Evolutionary conservation across 2,329 filamentous ascomycete genomes (phyloP).

Genomic region (Cordyceps sp.): DNA sequence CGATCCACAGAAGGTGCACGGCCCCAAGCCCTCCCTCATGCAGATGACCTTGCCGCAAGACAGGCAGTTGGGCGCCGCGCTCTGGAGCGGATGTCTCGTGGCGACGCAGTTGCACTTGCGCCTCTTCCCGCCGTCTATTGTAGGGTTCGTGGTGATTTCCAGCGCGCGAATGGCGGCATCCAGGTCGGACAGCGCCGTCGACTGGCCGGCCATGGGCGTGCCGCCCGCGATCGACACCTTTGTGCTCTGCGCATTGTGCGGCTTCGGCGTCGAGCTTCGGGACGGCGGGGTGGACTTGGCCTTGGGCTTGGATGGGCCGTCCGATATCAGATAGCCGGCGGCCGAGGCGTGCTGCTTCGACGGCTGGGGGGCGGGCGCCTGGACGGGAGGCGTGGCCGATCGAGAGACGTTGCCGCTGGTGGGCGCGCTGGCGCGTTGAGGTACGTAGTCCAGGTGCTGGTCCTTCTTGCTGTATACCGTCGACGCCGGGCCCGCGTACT

Average conservation of each 20-base stretch:
- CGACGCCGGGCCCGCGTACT: too few species aligned
- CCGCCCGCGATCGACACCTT: constrained; percentile 64
- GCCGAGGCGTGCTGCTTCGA: constrained; percentile 39
- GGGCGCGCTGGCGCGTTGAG: constrained; percentile 25
- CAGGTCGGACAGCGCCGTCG: constrained; percentile 52
- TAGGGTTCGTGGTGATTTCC: constrained; percentile 83
- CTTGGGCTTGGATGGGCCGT: constrained; percentile 43
- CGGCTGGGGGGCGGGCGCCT: constrained; percentile 22
- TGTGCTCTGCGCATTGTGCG: constrained; percentile 33
- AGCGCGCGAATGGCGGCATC: constrained; percentile 74
- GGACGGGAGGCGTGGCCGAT: constrained; percentile 16
- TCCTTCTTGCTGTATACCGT: constrained; percentile 62
- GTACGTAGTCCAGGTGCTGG: constrained; percentile 56
- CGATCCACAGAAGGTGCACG: constrained; percentile 77
- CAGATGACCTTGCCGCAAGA: constrained; percentile 92
- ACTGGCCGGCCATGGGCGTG: constrained; percentile 66
- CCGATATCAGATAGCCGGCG: constrained; percentile 67
- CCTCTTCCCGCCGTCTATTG: constrained; percentile 34
- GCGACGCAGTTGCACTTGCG: constrained; percentile 79
- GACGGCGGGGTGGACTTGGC: constrained; percentile 34
- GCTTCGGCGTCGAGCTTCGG: constrained; percentile 37
- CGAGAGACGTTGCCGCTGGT: constrained; percentile 19
- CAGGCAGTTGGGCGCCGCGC: constrained; percentile 85
- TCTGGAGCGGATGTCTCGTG: constrained; percentile 69
- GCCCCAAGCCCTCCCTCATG: constrained; percentile 81